These are phyloP conservation scores for Oryza glaberrima DNA, from an alignment of 176 grass and related monocot genomes.

Conservation along the genomic window DNA sequence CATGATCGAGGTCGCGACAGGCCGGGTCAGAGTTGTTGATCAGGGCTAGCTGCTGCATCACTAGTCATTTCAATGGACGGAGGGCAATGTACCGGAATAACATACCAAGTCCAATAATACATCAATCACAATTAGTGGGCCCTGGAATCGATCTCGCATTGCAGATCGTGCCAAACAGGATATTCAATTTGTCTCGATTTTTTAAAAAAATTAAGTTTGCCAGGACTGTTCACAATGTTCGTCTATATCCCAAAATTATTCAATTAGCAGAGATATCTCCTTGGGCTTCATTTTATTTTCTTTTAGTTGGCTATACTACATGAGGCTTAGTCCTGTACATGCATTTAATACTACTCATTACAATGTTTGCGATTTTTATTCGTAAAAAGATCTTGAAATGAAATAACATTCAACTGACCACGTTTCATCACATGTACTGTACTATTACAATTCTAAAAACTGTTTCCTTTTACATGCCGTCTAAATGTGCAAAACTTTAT, in stretches of 20 bases:
- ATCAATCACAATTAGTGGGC: not conserved
- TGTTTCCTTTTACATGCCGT: too few relatives aligned
- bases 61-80: constrained; percentile 11
- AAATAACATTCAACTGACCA: too few relatives aligned
- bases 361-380: too few relatives aligned
- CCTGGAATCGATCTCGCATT: not conserved
- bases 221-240: not conserved
- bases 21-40: not conserved
- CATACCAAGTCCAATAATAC: constrained; percentile 8
- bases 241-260: not conserved
- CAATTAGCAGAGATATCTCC: not conserved
- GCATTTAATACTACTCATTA: not conserved
- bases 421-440: too few relatives aligned
- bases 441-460: too few relatives aligned
- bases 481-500: too few relatives aligned
- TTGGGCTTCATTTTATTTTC: not conserved
- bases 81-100: not conserved
- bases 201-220: not conserved
- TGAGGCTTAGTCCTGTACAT: not conserved
- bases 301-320: not conserved
- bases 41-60: not conserved
- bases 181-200: not conserved
- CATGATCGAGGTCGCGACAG: not conserved
- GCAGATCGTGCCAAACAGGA: not conserved
- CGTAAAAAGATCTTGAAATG: too few relatives aligned